phyloP scores from a whole-genome alignment of 2,329 filamentous ascomycete genomes.

The Curvularia sp. region DNA sequence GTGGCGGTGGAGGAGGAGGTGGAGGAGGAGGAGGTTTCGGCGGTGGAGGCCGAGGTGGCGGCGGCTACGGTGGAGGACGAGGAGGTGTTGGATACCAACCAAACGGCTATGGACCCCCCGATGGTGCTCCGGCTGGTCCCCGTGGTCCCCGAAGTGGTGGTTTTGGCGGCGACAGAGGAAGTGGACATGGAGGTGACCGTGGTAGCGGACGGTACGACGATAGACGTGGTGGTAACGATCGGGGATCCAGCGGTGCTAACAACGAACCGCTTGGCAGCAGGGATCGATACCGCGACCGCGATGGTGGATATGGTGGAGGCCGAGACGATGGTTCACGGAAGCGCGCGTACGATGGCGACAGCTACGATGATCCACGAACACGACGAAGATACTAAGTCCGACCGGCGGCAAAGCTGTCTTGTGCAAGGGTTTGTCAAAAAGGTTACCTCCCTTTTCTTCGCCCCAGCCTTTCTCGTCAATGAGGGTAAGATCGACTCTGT shows the following conservation, averaged over 20 bases:
- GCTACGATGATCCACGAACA: slow-evolving; percentile 76
- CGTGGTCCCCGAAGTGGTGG: slow-evolving; percentile 53
- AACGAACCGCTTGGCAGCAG: slow-evolving; percentile 77
- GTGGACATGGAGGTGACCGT: slow-evolving; percentile 41
- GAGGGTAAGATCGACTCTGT: slow-evolving; percentile 46
- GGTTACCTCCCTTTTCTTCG: slow-evolving; percentile 46
- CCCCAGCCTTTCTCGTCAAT: slow-evolving; percentile 41
- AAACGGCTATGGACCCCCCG: slow-evolving; percentile 54
- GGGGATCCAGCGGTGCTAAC: slow-evolving; percentile 74
- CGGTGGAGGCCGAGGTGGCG: slow-evolving; percentile 40
- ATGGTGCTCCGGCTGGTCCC: slow-evolving; percentile 59
- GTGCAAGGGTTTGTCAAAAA: slow-evolving; percentile 50
- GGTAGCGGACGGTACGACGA: slow-evolving; percentile 36
- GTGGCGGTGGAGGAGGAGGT: slow-evolving; percentile 58
- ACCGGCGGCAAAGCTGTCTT: slow-evolving; percentile 27
- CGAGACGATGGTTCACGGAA: slow-evolving; percentile 54
- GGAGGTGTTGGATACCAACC: slow-evolving; percentile 56
- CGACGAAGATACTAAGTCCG: slow-evolving; percentile 64
- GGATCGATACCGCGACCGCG: slow-evolving; percentile 56
- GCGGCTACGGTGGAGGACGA: slow-evolving; percentile 50
- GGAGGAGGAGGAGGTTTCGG: slow-evolving; percentile 56
- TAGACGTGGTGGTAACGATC: slow-evolving; percentile 30
- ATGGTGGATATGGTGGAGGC: slow-evolving; percentile 26
- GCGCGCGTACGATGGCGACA: slow-evolving; percentile 70
- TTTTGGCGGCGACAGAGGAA: slow-evolving; percentile 45